Conservation (phyloP, 2,329 filamentous ascomycete genomes). For the Fusarium continuum region DNA sequence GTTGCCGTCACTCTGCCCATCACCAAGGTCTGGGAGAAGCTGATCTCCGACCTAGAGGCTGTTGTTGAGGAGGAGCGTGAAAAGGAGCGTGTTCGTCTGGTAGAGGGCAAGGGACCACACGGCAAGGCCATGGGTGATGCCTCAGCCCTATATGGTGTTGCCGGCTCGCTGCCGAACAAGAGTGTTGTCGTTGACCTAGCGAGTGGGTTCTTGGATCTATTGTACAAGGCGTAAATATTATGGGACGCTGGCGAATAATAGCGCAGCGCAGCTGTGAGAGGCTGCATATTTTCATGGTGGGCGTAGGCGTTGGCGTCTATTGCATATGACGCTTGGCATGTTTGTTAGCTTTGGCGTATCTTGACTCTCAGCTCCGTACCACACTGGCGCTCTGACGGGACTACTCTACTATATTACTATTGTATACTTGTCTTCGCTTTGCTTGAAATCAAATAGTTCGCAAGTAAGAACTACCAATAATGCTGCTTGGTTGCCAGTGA, state of each 20-base stretch:
- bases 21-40: constrained; percentile 79
- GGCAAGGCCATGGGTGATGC: constrained; percentile 79
- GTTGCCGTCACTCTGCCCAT: constrained; percentile 92
- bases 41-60: constrained; percentile 76
- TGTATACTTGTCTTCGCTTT: neutral
- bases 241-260: neutral
- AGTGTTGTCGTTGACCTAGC: constrained; percentile 91
- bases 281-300: constrained; percentile 11
- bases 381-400: neutral
- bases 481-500: neutral
- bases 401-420: neutral
- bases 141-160: constrained; percentile 92
- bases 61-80: constrained; percentile 79
- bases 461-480: neutral
- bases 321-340: constrained; percentile 5
- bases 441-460: constrained; percentile 1
- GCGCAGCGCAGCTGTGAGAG: constrained; percentile 1
- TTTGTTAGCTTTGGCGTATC: neutral
- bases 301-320: constrained; percentile 24
- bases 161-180: constrained; percentile 94
- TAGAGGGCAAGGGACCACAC: constrained; percentile 72
- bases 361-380: neutral
- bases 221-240: constrained; percentile 79
- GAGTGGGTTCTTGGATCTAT: constrained; percentile 87
- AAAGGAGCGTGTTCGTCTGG: constrained; percentile 77